Base-by-base conservation (phyloP, 192 early-diverging fungal species). In the Coemansia sp. region DNA sequence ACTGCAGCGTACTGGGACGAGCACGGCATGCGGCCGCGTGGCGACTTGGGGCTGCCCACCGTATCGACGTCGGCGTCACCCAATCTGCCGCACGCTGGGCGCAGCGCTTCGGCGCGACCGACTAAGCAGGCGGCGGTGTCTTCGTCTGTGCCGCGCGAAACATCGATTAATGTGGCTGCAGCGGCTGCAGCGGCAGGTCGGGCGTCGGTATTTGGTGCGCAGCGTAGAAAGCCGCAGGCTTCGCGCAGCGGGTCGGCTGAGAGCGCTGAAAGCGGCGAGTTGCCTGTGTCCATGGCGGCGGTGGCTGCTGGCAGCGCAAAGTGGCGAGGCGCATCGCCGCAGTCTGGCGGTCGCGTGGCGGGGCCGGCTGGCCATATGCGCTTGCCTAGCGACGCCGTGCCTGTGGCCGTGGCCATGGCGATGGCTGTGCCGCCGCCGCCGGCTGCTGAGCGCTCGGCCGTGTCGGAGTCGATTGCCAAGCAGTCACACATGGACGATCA, bases 401-500 rank as follows among this genome's bases (percentile, higher is more conserved):
- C n/a, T n/a, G n/a, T n/a, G n/a, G n/a, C n/a, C n/a, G n/a, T n/a
- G n/a, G n/a, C n/a, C n/a, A n/a, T n/a, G n/a, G n/a, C n/a, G n/a
- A n/a, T n/a, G n/a, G n/a, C n/a, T n/a, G n/a, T n/a, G 27, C 27
- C 2, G 15, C 9, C 44, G 15, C 12, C 22, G 17, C 11, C 44
- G 8, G 12, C 38, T 10, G 37, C 42, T 23, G 53, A 61, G 6
- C 48, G 65, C 9, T 9, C 41, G 2, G 56, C 38, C 0, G 67
- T 69, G 19, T 65, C 67, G 17, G 73, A 76, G 56, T 69, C 73
- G n/a, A 66, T 69, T 15, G 55, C 60, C 13, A 62, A 61, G 56
- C 73, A 76, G 45, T 66, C 73, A 46, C 73, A 76, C 33, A 17
- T 76, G 41, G 67, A 69, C 11, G 73, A 69, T 37, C 70, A 73